Base-by-base conservation (phyloP, 1,139 yeast species). In the Nakaseomyces bracarensis region DNA sequence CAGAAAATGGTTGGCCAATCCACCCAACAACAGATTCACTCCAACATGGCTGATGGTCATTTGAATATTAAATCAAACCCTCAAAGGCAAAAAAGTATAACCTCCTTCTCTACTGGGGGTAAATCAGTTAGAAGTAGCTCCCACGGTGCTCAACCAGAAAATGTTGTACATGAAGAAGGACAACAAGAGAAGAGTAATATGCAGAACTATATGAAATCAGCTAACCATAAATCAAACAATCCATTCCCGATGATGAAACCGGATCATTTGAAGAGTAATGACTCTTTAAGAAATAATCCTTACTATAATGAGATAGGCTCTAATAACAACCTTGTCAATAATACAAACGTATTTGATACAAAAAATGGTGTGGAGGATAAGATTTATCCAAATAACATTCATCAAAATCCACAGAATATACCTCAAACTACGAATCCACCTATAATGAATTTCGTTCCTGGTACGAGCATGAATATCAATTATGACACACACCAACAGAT, bases 161-260 rank as follows among this genome's bases (percentile, higher is more conserved):
- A 37, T 23, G 42, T 39, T 21, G 50, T 40, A 6, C 45, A 39
- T 3, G 52, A 47, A 11, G 43, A 46, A 5, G 48, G 49, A 15
- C 27, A 51, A 19, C 47, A 45, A 4, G 53, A 58, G 19, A 53
- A 47, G 7, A 50, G 51, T 36, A 49, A 9, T 22, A 33, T 33
- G 4, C 26, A 20, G 8, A 21, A 21, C 13, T 33, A 33, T 13
- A 20, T 33, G 26, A 18, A 33, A 2, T 33, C 55, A 7, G 57
- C 50, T 40, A 60, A 57, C 38, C 58, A 58, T 46, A 60, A 59
- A 46, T 53, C 62, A 3, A 58, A 52, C 31, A 60, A 60, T 45
- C 64, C 64, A 20, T 60, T 60, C 36, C 64, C 64, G 15, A 55
- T 46, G 37, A 58, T 60, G 49, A 43, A 44, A 2, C 39, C 44